A percentile compares a stretch with the other conserved stretches of the same genome.
Evolutionary conservation across 805 yeast genomes (phyloP).

Genomic region (Cyberlindnera samutprakarnensis): DNA sequence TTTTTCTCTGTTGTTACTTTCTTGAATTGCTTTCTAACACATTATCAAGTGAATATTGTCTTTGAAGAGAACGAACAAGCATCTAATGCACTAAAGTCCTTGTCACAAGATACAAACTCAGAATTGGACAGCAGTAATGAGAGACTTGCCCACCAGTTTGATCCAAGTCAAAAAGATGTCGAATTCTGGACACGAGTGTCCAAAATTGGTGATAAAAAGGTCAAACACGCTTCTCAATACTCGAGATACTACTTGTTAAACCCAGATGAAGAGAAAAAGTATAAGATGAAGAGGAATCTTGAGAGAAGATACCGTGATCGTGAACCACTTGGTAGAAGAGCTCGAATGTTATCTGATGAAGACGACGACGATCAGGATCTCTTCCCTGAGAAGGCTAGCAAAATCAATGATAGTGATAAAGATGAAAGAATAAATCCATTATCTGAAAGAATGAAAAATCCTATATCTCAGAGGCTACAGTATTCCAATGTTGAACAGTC

Average conservation of each 20-base stretch:
- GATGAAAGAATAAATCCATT: too few relatives aligned
- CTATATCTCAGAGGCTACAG: too few relatives aligned
- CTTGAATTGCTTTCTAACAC: background rate
- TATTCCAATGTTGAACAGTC: too few relatives aligned
- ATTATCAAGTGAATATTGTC: conserved; percentile 15
- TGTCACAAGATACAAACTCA: conserved; percentile 7
- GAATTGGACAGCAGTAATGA: conserved; percentile 4
- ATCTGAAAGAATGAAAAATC: too few relatives aligned
- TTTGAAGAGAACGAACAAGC: conserved; percentile 19
- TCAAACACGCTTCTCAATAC: conserved; percentile 20
- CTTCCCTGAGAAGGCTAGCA: conserved; percentile 15
- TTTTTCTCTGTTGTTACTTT: too few relatives aligned
- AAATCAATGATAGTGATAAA: too few relatives aligned
- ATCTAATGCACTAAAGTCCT: conserved; percentile 5
- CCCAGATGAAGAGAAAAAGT: conserved; percentile 14
- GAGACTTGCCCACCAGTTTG: conserved; percentile 5
- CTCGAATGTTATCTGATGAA: conserved; percentile 4
- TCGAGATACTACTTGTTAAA: conserved; percentile 22
- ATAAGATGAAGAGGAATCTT: background rate
- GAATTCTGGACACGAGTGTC: conserved; percentile 15
- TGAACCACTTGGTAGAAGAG: conserved; percentile 12
- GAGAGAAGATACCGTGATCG: conserved; percentile 10
- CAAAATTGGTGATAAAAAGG: conserved; percentile 17
- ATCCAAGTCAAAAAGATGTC: conserved; percentile 10
- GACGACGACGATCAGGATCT: conserved; percentile 15